Evolutionary conservation across 352 stramenopile species (phyloP).

Genomic region (Phytopythium cucurbitacearum): DNA sequence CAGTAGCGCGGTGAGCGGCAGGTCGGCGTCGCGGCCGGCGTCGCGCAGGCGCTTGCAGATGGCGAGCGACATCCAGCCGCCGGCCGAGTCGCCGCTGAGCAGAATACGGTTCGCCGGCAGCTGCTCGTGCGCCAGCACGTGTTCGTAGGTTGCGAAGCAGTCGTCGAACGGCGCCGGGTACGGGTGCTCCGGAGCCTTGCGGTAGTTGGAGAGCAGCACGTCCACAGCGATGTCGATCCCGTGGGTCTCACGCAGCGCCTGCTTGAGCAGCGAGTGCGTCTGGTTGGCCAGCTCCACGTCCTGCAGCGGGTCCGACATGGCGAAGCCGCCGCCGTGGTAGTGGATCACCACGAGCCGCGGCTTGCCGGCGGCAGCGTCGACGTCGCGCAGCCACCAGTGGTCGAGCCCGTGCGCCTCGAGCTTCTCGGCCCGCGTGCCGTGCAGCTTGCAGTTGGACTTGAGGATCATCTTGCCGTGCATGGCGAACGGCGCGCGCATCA

Average conservation of each 20-base stretch:
- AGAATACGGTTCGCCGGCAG: conserved; percentile 24
- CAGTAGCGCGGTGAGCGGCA: conserved; percentile 15
- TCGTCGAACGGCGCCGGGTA: conserved; percentile 40
- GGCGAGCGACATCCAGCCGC: conserved; percentile 29
- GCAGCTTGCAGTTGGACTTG: conserved; percentile 14
- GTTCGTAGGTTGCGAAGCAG: conserved; percentile 33
- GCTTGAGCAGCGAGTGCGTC: conserved; percentile 14
- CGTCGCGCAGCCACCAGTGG: conserved; percentile 33
- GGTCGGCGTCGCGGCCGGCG: conserved; percentile 7
- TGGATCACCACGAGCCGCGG: conserved; percentile 36
- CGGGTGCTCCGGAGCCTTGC: conserved; percentile 32
- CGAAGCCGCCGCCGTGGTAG: conserved; percentile 40
- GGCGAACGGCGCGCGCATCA: conserved; percentile 21
- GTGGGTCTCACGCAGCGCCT: conserved; percentile 14
- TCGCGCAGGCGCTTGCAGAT: conserved; percentile 24
- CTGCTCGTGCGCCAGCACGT: conserved; percentile 20
- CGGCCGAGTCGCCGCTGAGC: conserved; percentile 43
- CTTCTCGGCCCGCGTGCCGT: conserved; percentile 16
- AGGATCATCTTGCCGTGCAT: conserved; percentile 19
- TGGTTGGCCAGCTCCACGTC: conserved; percentile 23
- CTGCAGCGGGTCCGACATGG: conserved; percentile 23
- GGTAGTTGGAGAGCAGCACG: conserved; percentile 51
- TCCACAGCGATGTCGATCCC: conserved; percentile 21
- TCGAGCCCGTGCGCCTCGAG: conserved; percentile 27
- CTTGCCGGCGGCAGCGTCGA: conserved; percentile 1